Evolutionary conservation across 139 green algal species (phyloP).

Genomic region (Volvox africanus): DNA sequence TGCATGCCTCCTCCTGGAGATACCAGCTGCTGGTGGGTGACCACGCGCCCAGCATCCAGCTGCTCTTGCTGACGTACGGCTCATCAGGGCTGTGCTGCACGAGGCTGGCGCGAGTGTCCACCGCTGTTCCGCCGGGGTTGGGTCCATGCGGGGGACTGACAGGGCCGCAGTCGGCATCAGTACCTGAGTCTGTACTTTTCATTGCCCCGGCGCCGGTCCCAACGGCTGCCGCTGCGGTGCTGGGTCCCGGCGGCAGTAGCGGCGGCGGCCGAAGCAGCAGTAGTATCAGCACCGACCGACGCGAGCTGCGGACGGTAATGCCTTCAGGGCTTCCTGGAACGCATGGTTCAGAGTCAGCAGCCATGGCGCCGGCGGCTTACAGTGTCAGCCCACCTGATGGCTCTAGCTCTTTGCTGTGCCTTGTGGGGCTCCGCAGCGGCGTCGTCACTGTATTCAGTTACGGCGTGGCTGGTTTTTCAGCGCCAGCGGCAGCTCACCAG

Average conservation of each 20-base stretch:
- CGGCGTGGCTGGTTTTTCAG: neutral
- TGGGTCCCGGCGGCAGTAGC: neutral
- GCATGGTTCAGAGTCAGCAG: too few species aligned
- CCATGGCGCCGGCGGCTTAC: too few species aligned
- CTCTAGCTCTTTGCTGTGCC: neutral
- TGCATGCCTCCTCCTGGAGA: neutral
- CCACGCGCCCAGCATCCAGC: constrained; percentile 13
- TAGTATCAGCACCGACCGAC: neutral
- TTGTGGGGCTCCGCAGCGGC: constrained; percentile 27
- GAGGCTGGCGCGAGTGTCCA: neutral
- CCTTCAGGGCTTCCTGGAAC: too few species aligned
- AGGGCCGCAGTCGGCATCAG: neutral
- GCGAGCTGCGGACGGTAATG: too few species aligned
- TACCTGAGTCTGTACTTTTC: constrained; percentile 25
- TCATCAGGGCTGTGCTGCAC: constrained; percentile 10
- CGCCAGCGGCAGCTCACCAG: neutral
- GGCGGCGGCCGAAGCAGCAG: neutral
- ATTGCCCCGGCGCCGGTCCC: neutral
- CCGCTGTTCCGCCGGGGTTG: neutral
- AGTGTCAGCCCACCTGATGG: too few species aligned
- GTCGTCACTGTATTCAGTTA: constrained; percentile 4
- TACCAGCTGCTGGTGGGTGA: constrained; percentile 33
- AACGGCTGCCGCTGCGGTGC: neutral
- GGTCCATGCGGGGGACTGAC: neutral
- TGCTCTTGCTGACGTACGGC: constrained; percentile 35